phyloP scores from a whole-genome alignment of 805 yeast genomes.

The Cyberlindnera amylophila region DNA sequence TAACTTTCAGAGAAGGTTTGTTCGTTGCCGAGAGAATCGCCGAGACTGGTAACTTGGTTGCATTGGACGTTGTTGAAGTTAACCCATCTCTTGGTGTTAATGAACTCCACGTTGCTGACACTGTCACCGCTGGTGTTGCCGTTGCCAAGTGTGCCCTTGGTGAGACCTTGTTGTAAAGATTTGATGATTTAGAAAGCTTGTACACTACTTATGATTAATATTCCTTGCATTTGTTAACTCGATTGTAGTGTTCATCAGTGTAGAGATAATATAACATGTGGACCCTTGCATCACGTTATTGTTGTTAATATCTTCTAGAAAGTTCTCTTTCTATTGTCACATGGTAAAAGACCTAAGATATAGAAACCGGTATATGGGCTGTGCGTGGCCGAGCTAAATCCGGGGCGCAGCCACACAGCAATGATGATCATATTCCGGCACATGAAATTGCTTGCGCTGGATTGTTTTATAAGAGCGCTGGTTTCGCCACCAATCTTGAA shows the following conservation, averaged over 20 bases:
- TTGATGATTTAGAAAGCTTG: too few relatives aligned
- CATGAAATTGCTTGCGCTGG: neutral
- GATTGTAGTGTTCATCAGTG: too few relatives aligned
- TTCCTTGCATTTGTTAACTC: too few relatives aligned
- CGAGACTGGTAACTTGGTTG: slow-evolving; percentile 80
- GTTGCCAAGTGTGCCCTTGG: slow-evolving; percentile 93
- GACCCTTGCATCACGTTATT: too few relatives aligned
- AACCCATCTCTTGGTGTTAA: slow-evolving; percentile 84
- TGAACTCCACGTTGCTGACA: slow-evolving; percentile 72
- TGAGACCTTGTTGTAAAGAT: slow-evolving; percentile 55
- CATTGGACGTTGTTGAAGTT: slow-evolving; percentile 89
- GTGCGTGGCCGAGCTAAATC: neutral
- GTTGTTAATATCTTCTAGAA: too few relatives aligned
- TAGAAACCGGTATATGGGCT: neutral
- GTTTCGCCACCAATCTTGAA: neutral
- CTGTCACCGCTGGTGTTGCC: slow-evolving; percentile 87
- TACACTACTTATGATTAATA: neutral
- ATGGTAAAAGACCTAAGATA: neutral
- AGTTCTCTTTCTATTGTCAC: too few relatives aligned
- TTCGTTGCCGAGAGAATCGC: slow-evolving; percentile 91
- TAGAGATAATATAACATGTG: too few relatives aligned
- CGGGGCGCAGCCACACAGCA: neutral
- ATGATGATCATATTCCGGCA: neutral
- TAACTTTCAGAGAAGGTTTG: slow-evolving; percentile 90
- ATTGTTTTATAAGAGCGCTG: neutral